These are phyloP conservation scores for Microthlaspi erraticum DNA, from an alignment of 345 rosid genomes.

Conservation along the genomic window DNA sequence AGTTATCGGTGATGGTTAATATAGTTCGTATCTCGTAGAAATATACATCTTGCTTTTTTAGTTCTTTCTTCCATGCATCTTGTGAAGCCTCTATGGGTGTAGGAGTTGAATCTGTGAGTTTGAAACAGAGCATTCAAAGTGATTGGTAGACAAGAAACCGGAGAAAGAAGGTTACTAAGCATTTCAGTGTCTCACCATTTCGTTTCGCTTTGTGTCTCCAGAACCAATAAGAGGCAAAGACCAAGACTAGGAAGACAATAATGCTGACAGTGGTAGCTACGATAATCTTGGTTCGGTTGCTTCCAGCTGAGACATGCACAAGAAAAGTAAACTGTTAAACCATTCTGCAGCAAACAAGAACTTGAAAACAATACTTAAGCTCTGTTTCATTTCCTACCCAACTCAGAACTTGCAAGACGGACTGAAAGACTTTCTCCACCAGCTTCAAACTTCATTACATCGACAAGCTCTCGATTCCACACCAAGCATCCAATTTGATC, in stretches of 20 bases:
- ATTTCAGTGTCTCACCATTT: slow-evolving; percentile 35
- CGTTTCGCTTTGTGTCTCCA: slow-evolving; percentile 30
- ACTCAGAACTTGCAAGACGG: slow-evolving; percentile 43
- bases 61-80: slow-evolving; percentile 39
- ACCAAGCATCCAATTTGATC: slow-evolving; percentile 43
- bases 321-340: slow-evolving; percentile 26
- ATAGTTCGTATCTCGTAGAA: slow-evolving; percentile 44
- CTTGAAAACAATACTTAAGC: slow-evolving; percentile 1
- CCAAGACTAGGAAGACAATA: slow-evolving; percentile 23
- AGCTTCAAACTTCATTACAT: slow-evolving; percentile 33
- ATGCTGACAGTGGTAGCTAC: slow-evolving; percentile 33
- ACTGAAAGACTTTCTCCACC: slow-evolving; percentile 38
- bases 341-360: slow-evolving; percentile 17
- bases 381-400: slow-evolving; percentile 34
- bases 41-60: slow-evolving; percentile 36
- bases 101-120: slow-evolving; percentile 26
- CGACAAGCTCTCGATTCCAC: slow-evolving; percentile 41
- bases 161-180: slow-evolving; percentile 4
- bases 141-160: neutral
- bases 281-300: slow-evolving; percentile 38
- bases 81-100: slow-evolving; percentile 6
- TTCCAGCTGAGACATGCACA: slow-evolving; percentile 36
- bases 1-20: slow-evolving; percentile 39
- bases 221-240: slow-evolving; percentile 23
- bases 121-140: slow-evolving; percentile 6